These are phyloP conservation scores for Helicocarpus griseus DNA, from an alignment of 2,329 filamentous ascomycete species.

Conservation along the genomic window DNA sequence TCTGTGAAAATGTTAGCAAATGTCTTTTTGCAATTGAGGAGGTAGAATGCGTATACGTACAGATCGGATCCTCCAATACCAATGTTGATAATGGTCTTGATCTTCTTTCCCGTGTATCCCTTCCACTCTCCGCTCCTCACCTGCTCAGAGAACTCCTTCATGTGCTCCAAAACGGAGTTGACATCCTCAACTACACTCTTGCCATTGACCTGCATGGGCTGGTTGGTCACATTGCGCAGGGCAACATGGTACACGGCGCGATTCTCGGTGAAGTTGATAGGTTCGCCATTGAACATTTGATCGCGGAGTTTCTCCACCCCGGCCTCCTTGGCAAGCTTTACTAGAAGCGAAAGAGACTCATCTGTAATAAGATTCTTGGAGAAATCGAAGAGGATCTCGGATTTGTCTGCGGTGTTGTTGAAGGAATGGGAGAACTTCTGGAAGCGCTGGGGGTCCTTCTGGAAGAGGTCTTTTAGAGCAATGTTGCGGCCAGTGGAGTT, in stretches of 20 bases:
- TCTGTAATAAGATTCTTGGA: slow-evolving; percentile 97
- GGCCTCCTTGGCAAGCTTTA: slow-evolving; percentile 86
- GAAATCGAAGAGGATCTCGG: slow-evolving; percentile 94
- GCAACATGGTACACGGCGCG: slow-evolving; percentile 94
- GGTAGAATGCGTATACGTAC: slow-evolving; percentile 46
- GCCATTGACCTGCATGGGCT: slow-evolving; percentile 75
- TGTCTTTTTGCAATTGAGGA: background rate
- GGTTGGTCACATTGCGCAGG: slow-evolving; percentile 78
- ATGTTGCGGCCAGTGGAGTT: slow-evolving; percentile 78
- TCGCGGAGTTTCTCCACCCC: slow-evolving; percentile 87
- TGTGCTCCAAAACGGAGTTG: slow-evolving; percentile 84
- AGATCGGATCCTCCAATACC: slow-evolving; percentile 97
- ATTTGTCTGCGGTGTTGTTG: slow-evolving; percentile 63
- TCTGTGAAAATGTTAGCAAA: slow-evolving; percentile 35
- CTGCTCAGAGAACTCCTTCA: slow-evolving; percentile 96
- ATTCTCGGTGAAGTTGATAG: slow-evolving; percentile 99
- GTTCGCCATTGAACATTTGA: slow-evolving; percentile 93
- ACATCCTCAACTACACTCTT: slow-evolving; percentile 90
- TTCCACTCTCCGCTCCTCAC: slow-evolving; percentile 94
- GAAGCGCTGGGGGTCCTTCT: slow-evolving; percentile 80
- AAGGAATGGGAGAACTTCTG: slow-evolving; percentile 83
- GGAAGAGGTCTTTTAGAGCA: slow-evolving; percentile 86
- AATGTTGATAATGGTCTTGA: slow-evolving; percentile 93
- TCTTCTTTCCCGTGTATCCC: slow-evolving; percentile 93
- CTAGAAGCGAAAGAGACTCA: slow-evolving; percentile 76